A percentile compares a stretch with the other conserved stretches of the same genome.
Evolutionary conservation across 2,329 filamentous ascomycete species (phyloP).

Genomic region (Alternaria gaisen): DNA sequence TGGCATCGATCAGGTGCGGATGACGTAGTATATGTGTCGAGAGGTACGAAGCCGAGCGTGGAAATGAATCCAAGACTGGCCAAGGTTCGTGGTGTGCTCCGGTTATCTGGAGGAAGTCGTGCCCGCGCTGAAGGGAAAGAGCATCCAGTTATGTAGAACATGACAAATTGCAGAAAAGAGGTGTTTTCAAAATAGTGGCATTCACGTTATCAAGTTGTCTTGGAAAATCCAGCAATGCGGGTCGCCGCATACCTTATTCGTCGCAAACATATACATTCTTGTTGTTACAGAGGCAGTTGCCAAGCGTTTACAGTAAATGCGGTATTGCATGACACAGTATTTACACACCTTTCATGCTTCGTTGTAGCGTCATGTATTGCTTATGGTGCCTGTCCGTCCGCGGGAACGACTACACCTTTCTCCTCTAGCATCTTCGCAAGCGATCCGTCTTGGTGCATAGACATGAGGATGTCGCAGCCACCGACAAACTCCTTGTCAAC

Average conservation of each 20-base stretch:
- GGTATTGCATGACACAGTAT: neutral
- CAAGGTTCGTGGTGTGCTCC: slow-evolving; percentile 8
- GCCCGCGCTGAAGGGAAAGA: slow-evolving; percentile 1
- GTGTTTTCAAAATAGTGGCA: neutral
- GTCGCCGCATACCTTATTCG: neutral
- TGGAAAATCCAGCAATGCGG: neutral
- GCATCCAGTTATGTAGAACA: neutral
- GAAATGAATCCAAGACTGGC: slow-evolving; percentile 10
- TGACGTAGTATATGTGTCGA: neutral
- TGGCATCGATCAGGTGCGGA: neutral
- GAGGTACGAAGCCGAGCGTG: neutral
- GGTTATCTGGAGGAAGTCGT: slow-evolving; percentile 18
- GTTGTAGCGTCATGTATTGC: neutral
- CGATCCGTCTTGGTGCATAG: slow-evolving; percentile 96
- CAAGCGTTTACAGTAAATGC: neutral
- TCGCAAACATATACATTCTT: slow-evolving; percentile 7
- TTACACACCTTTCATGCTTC: neutral
- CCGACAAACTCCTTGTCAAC: slow-evolving; percentile 95
- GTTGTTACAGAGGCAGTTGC: slow-evolving; percentile 6
- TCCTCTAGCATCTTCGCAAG: slow-evolving; percentile 90
- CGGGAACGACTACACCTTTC: slow-evolving; percentile 81
- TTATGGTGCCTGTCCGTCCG: slow-evolving; percentile 37
- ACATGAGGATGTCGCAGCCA: slow-evolving; percentile 95
- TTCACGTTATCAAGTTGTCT: neutral
- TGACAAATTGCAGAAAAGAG: neutral